Evolutionary conservation across 306 rosid species (phyloP).

Genomic region (peach (Prunus persica)): Prunus_persica_NCBIv2 NC_034009.1:33537001-33537500

Average conservation of each 20-base stretch:
- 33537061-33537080: neutral
- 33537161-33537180: neutral
- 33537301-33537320: neutral
- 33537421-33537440: neutral
- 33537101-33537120: neutral
- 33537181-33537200: neutral
- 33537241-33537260: neutral
- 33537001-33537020: neutral
- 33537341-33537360: neutral
- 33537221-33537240: neutral
- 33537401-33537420: neutral
- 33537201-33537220: neutral
- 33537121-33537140: conserved; percentile 6
- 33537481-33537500: neutral
- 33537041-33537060: neutral
- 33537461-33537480: neutral
- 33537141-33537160: neutral
- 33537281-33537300: neutral
- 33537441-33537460: neutral
- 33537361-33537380: neutral
- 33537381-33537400: neutral
- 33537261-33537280: neutral
- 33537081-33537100: neutral
- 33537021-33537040: neutral
- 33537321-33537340: neutral